phyloP scores from a whole-genome alignment of 2,329 filamentous ascomycete genomes.

The Botrytis tulipae region DNA sequence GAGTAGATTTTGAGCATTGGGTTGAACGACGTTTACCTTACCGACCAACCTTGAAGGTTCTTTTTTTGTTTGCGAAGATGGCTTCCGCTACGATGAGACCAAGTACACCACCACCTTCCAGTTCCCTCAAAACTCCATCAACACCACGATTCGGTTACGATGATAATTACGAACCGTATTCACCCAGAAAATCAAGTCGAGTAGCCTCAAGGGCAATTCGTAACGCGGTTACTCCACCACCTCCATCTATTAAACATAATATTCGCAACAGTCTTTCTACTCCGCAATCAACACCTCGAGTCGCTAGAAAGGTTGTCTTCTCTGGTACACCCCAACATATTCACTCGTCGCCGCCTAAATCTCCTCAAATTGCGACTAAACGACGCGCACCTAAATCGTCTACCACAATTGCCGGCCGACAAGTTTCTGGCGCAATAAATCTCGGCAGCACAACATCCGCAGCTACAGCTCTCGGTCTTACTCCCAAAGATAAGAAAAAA shows the following conservation, averaged over 20 bases:
- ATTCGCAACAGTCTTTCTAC: conserved; percentile 38
- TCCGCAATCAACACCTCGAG: conserved; percentile 22
- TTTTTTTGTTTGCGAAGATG: conserved; percentile 31
- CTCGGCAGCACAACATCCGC: conserved; percentile 46
- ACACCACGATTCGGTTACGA: conserved; percentile 66
- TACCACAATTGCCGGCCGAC: conserved; percentile 48
- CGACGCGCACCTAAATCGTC: conserved; percentile 29
- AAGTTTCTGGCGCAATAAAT: conserved; percentile 47
- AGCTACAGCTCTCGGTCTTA: conserved; percentile 37
- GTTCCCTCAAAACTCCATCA: conserved; percentile 62
- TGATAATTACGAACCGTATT: conserved; percentile 71
- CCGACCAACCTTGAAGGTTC: not conserved
- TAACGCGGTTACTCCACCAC: conserved; percentile 54
- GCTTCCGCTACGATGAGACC: conserved; percentile 37
- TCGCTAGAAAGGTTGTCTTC: conserved; percentile 24
- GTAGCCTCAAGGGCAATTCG: conserved; percentile 55
- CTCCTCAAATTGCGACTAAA: conserved; percentile 35
- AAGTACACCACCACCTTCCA: conserved; percentile 58
- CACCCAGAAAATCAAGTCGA: conserved; percentile 66
- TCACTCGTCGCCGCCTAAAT: conserved; percentile 27
- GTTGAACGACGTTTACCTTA: not conserved
- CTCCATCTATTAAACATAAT: conserved; percentile 40
- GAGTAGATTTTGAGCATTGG: not conserved
- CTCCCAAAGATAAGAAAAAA: conserved; percentile 26
- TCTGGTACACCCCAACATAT: conserved; percentile 29